A percentile compares a stretch with the other conserved stretches of the same genome.
Conservation (phyloP, 75 land plant genomes). For the Selaginella moellendorffii region DNA sequence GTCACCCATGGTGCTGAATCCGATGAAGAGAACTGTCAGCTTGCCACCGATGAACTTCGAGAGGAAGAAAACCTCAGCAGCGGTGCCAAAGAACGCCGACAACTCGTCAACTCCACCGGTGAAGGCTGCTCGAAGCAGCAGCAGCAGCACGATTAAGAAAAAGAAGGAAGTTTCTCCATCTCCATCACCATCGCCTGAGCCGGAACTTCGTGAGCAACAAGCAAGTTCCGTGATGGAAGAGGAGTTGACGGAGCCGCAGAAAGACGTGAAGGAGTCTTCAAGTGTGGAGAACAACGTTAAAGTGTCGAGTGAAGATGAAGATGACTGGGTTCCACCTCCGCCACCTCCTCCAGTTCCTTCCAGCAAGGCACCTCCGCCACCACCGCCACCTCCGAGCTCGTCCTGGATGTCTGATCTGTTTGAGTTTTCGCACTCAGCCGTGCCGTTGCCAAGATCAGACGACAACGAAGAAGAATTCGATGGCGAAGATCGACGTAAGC, state of each 20-base stretch:
- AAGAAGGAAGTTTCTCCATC: not conserved
- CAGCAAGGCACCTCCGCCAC: not conserved
- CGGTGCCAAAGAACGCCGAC: no score
- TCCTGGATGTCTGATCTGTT: not conserved
- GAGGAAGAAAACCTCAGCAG: no score
- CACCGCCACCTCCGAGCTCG: not conserved
- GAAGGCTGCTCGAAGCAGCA: no score
- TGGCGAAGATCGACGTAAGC: not conserved
- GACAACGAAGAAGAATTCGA: not conserved
- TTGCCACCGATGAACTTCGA: not conserved
- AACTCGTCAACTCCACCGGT: no score
- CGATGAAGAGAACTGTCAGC: conserved; percentile 5
- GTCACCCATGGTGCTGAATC: not conserved
- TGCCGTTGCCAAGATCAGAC: not conserved
- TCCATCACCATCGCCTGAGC: not conserved
- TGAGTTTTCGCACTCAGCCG: not conserved
- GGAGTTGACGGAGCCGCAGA: not conserved
- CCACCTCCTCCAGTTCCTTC: not conserved
- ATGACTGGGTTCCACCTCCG: not conserved
- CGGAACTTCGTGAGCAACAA: not conserved
- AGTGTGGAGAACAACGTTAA: not conserved
- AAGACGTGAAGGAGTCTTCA: not conserved
- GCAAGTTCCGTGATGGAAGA: not conserved
- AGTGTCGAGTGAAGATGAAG: not conserved
- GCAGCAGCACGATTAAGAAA: not conserved